Conservation (phyloP, 352 stramenopile species). For the Globisporangium cederbergense region DNA sequence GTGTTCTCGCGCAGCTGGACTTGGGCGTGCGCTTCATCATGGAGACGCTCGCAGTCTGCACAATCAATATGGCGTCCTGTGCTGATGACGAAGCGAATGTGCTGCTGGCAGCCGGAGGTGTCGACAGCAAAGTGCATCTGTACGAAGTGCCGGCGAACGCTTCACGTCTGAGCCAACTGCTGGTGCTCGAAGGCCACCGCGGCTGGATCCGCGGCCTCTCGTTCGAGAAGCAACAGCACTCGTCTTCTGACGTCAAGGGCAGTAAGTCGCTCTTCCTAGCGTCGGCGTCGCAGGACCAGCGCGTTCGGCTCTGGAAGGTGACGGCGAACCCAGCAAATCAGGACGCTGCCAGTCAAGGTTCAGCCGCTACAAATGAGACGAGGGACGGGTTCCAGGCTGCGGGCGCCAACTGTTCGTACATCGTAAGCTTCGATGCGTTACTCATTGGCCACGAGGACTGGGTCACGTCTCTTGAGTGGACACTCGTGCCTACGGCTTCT, state of each 20-base stretch:
- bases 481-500: conserved; percentile 11
- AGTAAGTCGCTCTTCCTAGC: conserved; percentile 30
- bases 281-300: conserved; percentile 68
- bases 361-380: conserved; percentile 7
- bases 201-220: conserved; percentile 67
- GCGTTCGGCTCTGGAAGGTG: conserved; percentile 69
- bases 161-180: conserved; percentile 23
- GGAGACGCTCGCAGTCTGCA: conserved; percentile 36
- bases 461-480: conserved; percentile 74
- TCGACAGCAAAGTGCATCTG: conserved; percentile 66
- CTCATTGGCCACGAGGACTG: conserved; percentile 77
- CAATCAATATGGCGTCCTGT: conserved; percentile 4
- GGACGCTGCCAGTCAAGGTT: background rate
- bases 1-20: conserved; percentile 20
- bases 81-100: conserved; percentile 22
- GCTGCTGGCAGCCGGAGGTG: conserved; percentile 58
- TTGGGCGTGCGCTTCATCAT: conserved; percentile 50
- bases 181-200: conserved; percentile 55
- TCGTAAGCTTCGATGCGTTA: conserved; percentile 60
- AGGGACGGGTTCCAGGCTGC: conserved; percentile 32
- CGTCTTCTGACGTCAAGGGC: background rate
- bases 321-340: background rate
- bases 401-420: conserved; percentile 28
- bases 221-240: conserved; percentile 29
- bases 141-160: conserved; percentile 34